Evolutionary conservation across 1,284 basidiomycete genomes (phyloP).

Genomic region (Phellinidium pouzarii): DNA sequence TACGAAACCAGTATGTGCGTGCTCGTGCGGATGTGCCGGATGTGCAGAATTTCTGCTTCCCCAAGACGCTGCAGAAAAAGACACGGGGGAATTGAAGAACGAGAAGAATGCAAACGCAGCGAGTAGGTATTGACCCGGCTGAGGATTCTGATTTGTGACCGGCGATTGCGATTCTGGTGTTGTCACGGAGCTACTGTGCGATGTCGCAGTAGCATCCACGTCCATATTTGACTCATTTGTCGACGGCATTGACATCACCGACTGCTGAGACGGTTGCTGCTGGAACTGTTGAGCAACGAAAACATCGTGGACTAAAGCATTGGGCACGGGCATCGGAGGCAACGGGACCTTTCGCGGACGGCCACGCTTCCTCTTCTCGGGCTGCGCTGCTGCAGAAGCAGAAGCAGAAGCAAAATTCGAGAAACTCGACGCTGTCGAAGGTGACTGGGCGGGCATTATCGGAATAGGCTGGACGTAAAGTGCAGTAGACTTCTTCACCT

Average conservation of each 20-base stretch:
- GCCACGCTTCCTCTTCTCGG: conserved; percentile 77
- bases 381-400: conserved; percentile 29
- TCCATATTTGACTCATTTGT: conserved; percentile 8
- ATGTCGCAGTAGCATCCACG: neutral
- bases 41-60: conserved; percentile 18
- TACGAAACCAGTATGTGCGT: conserved; percentile 30
- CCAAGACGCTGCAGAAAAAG: conserved; percentile 32
- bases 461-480: conserved; percentile 17
- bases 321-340: conserved; percentile 18
- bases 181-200: neutral
- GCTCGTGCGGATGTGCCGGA: no score
- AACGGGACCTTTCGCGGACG: conserved; percentile 53
- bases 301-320: neutral
- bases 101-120: conserved; percentile 73
- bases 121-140: conserved; percentile 53
- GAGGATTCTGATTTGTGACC: conserved; percentile 19
- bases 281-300: conserved; percentile 22
- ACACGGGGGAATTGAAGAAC: conserved; percentile 65
- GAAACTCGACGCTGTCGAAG: conserved; percentile 13
- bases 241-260: neutral
- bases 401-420: no score
- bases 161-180: conserved; percentile 1
- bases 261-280: conserved; percentile 14
- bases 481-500: conserved; percentile 27
- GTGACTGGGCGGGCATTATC: conserved; percentile 5